Conservation (phyloP, 148 eudicot genomes). For the Mesembryanthemum crystallinum region DNA sequence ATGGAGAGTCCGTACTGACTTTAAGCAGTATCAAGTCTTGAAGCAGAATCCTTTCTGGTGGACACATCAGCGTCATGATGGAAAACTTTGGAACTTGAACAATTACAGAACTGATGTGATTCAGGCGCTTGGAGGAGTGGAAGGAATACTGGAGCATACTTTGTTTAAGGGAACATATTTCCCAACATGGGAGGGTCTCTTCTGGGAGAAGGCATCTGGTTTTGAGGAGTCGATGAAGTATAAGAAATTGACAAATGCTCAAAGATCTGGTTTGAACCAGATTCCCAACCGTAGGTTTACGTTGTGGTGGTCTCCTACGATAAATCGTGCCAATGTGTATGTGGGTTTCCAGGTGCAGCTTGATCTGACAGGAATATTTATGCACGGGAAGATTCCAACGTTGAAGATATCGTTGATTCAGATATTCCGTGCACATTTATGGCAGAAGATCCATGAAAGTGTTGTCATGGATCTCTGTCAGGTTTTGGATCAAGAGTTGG, state of each 20-base stretch:
- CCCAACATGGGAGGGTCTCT: conserved; percentile 99
- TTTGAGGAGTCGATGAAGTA: conserved; percentile 99
- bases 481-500: conserved; percentile 95
- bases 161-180: conserved; percentile 96
- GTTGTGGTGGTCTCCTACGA: conserved; percentile 99
- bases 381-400: conserved; percentile 99
- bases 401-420: conserved; percentile 95
- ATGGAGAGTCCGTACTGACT: conserved; percentile 98
- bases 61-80: conserved; percentile 99
- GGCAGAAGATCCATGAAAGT: conserved; percentile 99
- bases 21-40: conserved; percentile 94
- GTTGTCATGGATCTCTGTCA: conserved; percentile 99
- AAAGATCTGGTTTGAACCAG: conserved; percentile 96
- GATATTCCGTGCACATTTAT: conserved; percentile 99
- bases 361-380: conserved; percentile 96
- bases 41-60: conserved; percentile 99
- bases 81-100: conserved; percentile 96
- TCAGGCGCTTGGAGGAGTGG: conserved; percentile 99
- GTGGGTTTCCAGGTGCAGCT: conserved; percentile 99
- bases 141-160: conserved; percentile 97
- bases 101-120: conserved; percentile 98
- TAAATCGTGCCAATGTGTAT: conserved; percentile 96
- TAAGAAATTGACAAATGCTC: conserved; percentile 95
- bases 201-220: conserved; percentile 99
- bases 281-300: conserved; percentile 98